Evolutionary conservation across 2,329 filamentous ascomycete genomes (phyloP), one percentile per base, ranked within the genome.

Genomic region (Ophiocordyceps camponoti-leonardi): DNA sequence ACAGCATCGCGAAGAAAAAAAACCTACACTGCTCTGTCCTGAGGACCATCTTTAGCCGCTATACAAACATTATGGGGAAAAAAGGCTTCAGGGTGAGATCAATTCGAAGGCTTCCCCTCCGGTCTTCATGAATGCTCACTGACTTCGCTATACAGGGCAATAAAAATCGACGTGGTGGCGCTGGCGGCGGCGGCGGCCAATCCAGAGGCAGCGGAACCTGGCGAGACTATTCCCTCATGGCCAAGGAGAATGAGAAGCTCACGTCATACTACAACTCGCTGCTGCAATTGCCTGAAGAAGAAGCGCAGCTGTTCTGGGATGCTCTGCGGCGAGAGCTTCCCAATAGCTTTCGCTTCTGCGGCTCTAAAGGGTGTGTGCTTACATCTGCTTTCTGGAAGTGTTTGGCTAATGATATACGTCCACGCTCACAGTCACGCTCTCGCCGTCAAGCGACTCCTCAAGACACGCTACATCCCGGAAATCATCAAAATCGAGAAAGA

Each of bases 281-380:
- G 28, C 72, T 84, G 6, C 75, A 87, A 48, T 67, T 96, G 8
- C 73, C 83, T 1, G 83, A 87, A 44, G 77, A 81, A 42, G 90
- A 96, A 66, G 79, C 76, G 56, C 70, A 78, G 47, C 72, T 75
- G 11, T 96, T 95, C 65, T 98, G 92, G 92, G 73, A 75, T 35
- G 77, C 83, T 1, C 69, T 96, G 60, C 77, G 79, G 56, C 77
- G 81, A 51, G 88, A 96, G 59, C 69, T 98, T 44, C 92, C 92
- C 46, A 96, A 95, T 68, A 95, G 88, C 64, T 98, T 96, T 69
- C 80, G 92, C 49, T 98, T 98, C 67, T 93, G 87, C 49, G 92
- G 92, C 35, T 95, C 87, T 42, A 93, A 90, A 72, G 85, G 86
- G 81, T 86, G n/a, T n/a, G 22, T 14, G 10, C 8, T 12, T 22